phyloP scores from a whole-genome alignment of 192 early-diverging fungal species.

The Backusella westeae region DNA sequence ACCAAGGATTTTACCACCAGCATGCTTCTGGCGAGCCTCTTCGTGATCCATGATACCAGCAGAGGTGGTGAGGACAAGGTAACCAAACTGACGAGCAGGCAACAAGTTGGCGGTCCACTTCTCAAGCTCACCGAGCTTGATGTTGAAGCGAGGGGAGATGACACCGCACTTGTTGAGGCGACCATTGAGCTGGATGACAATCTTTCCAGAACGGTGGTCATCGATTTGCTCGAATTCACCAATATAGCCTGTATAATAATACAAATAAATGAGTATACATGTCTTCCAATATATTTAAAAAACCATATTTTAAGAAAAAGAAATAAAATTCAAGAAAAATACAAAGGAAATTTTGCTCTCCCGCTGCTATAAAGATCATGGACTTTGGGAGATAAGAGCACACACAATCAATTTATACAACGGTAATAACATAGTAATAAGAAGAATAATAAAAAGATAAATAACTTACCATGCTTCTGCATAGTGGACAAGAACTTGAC shows the following conservation, averaged over 20 bases:
- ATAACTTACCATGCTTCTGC: slow-evolving; percentile 90
- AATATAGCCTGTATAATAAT: slow-evolving; percentile 77
- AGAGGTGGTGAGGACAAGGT: slow-evolving; percentile 88
- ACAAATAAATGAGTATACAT: background rate
- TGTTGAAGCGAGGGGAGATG: slow-evolving; percentile 98
- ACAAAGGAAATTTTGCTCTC: slow-evolving; percentile 3
- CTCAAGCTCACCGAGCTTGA: slow-evolving; percentile 92
- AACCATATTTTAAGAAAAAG: background rate
- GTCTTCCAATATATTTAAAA: background rate
- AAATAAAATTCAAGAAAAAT: background rate
- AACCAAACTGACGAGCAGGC: slow-evolving; percentile 98
- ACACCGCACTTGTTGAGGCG: slow-evolving; percentile 99
- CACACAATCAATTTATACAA: slow-evolving; percentile 7
- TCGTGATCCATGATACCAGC: slow-evolving; percentile 99
- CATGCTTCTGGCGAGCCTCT: slow-evolving; percentile 95
- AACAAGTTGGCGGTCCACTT: slow-evolving; percentile 97
- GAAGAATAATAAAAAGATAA: background rate
- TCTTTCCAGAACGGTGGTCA: slow-evolving; percentile 97
- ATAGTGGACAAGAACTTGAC: slow-evolving; percentile 99
- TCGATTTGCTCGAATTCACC: slow-evolving; percentile 99
- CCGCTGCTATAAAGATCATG: background rate
- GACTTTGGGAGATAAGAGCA: background rate
- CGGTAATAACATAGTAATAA: background rate
- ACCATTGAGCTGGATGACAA: slow-evolving; percentile 97
- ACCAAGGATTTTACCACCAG: slow-evolving; percentile 97